These are phyloP conservation scores for Chrysoporthe cubensis DNA, from an alignment of 2,329 filamentous ascomycete species.

Conservation along the genomic window DNA sequence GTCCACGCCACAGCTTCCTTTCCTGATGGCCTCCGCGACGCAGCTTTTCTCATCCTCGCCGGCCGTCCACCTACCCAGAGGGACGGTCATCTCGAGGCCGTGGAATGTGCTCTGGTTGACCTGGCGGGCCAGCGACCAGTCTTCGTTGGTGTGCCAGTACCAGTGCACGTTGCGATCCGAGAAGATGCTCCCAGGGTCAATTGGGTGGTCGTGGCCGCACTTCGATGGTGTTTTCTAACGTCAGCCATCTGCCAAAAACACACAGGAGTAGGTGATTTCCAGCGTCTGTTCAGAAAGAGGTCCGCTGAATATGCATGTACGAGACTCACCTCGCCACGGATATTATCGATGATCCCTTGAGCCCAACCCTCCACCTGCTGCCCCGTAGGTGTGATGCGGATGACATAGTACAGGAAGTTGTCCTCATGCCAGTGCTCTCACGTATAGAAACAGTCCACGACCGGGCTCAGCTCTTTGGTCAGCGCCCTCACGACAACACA, in stretches of 20 bases:
- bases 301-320: not conserved
- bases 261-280: not conserved
- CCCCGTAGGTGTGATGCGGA: constrained; percentile 16
- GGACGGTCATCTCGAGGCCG: constrained; percentile 19
- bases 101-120: constrained; percentile 11
- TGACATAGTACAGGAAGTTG: constrained; percentile 20
- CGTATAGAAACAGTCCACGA: constrained; percentile 20
- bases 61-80: not conserved
- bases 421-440: constrained; percentile 13
- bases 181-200: not conserved
- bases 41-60: constrained; percentile 9
- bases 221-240: not conserved
- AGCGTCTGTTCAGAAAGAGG: too few relatives aligned
- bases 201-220: not conserved
- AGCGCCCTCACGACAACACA: constrained; percentile 11
- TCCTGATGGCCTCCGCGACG: constrained; percentile 14
- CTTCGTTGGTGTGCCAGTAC: not conserved
- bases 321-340: constrained; percentile 3
- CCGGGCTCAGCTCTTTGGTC: constrained; percentile 16
- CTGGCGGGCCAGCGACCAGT: not conserved
- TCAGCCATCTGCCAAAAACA: too few relatives aligned
- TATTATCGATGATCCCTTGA: constrained; percentile 11
- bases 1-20: constrained; percentile 13
- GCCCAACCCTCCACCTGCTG: constrained; percentile 11
- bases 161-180: not conserved